These are phyloP conservation scores for Pistacia vera DNA, from an alignment of 345 rosid genomes.

Conservation along the genomic window DNA sequence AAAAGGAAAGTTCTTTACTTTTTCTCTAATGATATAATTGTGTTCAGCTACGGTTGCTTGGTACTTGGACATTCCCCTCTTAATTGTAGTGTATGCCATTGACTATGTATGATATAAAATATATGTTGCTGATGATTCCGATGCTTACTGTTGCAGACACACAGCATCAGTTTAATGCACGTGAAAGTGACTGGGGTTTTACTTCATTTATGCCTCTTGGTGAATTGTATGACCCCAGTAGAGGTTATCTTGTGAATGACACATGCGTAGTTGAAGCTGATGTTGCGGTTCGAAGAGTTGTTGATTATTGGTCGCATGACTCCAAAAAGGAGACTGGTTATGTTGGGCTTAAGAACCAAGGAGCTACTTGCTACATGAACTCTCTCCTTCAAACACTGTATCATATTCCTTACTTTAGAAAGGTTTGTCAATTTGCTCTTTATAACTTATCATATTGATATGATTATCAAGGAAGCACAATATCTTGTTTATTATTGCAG, in stretches of 20 bases:
- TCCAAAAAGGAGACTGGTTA: slow-evolving; percentile 67
- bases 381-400: slow-evolving; percentile 60
- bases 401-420: slow-evolving; percentile 62
- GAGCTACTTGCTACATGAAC: slow-evolving; percentile 72
- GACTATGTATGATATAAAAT: background rate
- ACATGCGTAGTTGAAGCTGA: slow-evolving; percentile 56
- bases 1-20: background rate
- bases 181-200: slow-evolving; percentile 66
- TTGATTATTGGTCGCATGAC: slow-evolving; percentile 60
- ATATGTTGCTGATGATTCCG: background rate
- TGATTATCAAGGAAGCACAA: background rate
- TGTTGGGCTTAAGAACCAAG: slow-evolving; percentile 68
- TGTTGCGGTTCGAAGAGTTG: slow-evolving; percentile 50
- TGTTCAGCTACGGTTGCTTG: background rate
- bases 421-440: slow-evolving; percentile 35
- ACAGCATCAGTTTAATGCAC: slow-evolving; percentile 55
- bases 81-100: background rate
- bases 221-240: slow-evolving; percentile 50
- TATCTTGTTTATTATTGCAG: slow-evolving; percentile 31
- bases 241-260: slow-evolving; percentile 57
- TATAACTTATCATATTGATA: background rate
- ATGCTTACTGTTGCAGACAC: slow-evolving; percentile 39
- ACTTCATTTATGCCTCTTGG: slow-evolving; percentile 60
- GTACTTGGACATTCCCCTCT: background rate
- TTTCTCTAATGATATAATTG: background rate